These are phyloP conservation scores for Bonia amplexicaulis DNA, from an alignment of 176 grass and related monocot species.

Conservation along the genomic window DNA sequence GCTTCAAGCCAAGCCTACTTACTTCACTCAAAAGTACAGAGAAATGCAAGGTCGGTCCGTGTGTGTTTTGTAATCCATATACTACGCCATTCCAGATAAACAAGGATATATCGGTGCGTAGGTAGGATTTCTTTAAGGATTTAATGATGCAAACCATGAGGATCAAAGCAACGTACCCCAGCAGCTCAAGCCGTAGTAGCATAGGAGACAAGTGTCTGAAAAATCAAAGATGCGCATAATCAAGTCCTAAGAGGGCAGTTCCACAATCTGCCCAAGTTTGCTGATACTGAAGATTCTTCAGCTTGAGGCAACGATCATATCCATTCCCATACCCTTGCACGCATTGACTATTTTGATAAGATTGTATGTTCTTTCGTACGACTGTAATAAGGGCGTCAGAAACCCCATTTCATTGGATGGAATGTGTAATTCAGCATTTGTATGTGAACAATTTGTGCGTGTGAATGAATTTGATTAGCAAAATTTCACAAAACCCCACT, in stretches of 20 bases:
- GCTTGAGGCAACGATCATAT: not conserved
- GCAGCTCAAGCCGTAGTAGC: too few species aligned
- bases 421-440: slow-evolving; percentile 24
- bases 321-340: not conserved
- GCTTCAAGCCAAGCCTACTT: too few species aligned
- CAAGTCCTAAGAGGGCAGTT: slow-evolving; percentile 19
- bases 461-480: not conserved
- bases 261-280: not conserved
- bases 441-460: not conserved
- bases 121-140: too few species aligned
- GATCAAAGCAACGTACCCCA: too few species aligned
- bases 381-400: slow-evolving; percentile 34
- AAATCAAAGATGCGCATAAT: not conserved
- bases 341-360: slow-evolving; percentile 27
- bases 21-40: too few species aligned
- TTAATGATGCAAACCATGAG: too few species aligned
- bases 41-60: too few species aligned
- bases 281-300: not conserved
- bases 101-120: too few species aligned
- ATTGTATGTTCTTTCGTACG: slow-evolving; percentile 32
- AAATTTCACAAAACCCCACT: not conserved
- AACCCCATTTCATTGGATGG: slow-evolving; percentile 21
- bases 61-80: too few species aligned
- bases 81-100: too few species aligned
- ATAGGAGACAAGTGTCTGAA: not conserved